Conservation (phyloP, 441 rosid species). For the Euphorbia schlechtendalii region DNA sequence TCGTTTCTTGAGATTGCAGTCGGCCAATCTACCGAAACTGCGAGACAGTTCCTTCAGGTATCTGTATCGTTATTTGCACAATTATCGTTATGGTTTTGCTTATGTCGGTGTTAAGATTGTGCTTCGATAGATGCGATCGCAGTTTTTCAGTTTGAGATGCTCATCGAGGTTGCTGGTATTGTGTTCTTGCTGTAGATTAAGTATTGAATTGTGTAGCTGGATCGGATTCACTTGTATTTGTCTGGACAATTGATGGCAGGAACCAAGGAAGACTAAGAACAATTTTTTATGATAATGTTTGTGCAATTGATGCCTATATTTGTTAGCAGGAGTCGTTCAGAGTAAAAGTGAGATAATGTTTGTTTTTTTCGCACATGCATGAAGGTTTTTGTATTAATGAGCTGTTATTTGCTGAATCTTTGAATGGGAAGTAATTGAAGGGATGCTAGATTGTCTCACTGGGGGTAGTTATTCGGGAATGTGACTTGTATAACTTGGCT, state of each 20-base stretch:
- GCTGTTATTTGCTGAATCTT: not conserved
- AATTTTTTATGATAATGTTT: not conserved
- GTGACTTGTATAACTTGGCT: not conserved
- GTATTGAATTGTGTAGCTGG: slow-evolving; percentile 3
- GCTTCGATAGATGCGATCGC: not conserved
- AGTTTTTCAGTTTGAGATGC: not conserved
- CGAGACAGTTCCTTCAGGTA: slow-evolving; percentile 82
- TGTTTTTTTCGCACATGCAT: not conserved
- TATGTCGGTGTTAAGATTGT: not conserved
- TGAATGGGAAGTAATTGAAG: not conserved
- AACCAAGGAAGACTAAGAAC: not conserved
- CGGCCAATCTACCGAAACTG: slow-evolving; percentile 83
- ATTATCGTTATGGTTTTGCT: not conserved
- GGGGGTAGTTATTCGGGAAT: not conserved
- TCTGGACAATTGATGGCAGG: not conserved
- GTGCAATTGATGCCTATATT: not conserved
- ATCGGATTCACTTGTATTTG: not conserved
- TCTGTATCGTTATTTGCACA: not conserved
- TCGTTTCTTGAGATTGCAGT: slow-evolving; percentile 96
- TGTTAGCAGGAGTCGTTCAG: not conserved
- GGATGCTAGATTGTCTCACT: not conserved
- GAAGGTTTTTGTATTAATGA: not conserved
- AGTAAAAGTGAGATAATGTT: not conserved
- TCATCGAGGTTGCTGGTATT: not conserved
- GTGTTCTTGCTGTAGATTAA: not conserved